Evolutionary conservation across 2,329 filamentous ascomycete species (phyloP).

Genomic region (Zarea fungicola): DNA sequence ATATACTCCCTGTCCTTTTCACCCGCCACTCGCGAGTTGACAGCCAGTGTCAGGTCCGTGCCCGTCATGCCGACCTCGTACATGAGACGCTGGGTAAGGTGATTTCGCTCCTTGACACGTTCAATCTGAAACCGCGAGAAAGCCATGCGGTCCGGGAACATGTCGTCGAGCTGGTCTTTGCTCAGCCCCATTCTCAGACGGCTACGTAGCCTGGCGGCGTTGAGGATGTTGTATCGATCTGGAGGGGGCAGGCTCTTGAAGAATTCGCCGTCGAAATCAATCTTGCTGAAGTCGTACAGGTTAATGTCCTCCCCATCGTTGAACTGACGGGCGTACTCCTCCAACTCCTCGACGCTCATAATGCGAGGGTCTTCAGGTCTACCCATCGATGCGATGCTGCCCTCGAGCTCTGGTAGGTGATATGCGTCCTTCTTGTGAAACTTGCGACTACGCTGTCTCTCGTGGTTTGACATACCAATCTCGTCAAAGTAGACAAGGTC

Average conservation of each 20-base stretch:
- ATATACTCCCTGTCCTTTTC: slow-evolving; percentile 94
- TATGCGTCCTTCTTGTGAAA: slow-evolving; percentile 94
- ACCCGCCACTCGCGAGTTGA: slow-evolving; percentile 65
- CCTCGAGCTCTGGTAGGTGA: slow-evolving; percentile 82
- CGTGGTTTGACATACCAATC: slow-evolving; percentile 69
- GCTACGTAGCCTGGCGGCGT: slow-evolving; percentile 83
- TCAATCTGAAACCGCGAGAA: slow-evolving; percentile 97
- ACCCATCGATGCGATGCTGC: slow-evolving; percentile 77
- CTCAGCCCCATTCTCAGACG: slow-evolving; percentile 91
- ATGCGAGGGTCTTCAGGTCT: slow-evolving; percentile 88
- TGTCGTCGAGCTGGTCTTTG: slow-evolving; percentile 89
- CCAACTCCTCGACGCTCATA: slow-evolving; percentile 91
- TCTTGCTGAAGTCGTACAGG: slow-evolving; percentile 95
- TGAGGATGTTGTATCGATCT: slow-evolving; percentile 95
- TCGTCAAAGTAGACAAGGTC: slow-evolving; percentile 90
- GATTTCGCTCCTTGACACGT: slow-evolving; percentile 84
- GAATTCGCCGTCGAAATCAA: slow-evolving; percentile 94
- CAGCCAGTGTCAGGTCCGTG: slow-evolving; percentile 63
- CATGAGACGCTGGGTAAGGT: slow-evolving; percentile 93
- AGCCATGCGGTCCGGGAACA: slow-evolving; percentile 97
- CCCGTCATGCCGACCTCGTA: slow-evolving; percentile 84
- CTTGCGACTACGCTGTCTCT: slow-evolving; percentile 66
- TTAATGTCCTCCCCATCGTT: slow-evolving; percentile 87
- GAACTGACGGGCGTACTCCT: slow-evolving; percentile 91
- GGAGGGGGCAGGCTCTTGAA: slow-evolving; percentile 85